Evolutionary conservation across 345 rosid species (phyloP).

Genomic region (Sapria himalayana): DNA sequence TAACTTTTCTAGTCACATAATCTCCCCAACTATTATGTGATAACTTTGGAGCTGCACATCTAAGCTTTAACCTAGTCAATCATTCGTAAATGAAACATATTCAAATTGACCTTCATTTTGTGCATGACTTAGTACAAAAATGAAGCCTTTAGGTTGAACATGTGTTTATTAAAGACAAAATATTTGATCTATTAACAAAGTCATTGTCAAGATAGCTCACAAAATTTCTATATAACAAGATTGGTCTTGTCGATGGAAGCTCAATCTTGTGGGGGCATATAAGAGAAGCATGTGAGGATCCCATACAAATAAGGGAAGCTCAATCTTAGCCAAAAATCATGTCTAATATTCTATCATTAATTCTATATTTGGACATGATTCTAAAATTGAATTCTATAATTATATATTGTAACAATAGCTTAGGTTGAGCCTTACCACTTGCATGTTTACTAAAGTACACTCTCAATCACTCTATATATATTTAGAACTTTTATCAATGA

Average conservation of each 20-base stretch:
- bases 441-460: too few species aligned
- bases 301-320: too few species aligned
- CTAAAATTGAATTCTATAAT: too few species aligned
- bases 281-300: too few species aligned
- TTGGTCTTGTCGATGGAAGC: slow-evolving; percentile 1
- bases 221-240: not conserved
- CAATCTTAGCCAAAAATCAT: too few species aligned
- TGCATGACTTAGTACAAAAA: not conserved
- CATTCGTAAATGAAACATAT: not conserved
- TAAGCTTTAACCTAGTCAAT: not conserved
- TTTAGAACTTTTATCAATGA: too few species aligned
- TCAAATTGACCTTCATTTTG: slow-evolving; percentile 3
- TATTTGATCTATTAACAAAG: not conserved
- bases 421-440: too few species aligned
- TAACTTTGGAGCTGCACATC: not conserved
- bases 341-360: too few species aligned
- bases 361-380: too few species aligned
- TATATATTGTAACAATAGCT: too few species aligned
- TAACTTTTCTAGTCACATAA: not conserved
- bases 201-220: too few species aligned
- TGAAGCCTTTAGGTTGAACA: not conserved
- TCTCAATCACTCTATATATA: too few species aligned
- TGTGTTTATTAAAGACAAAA: not conserved
- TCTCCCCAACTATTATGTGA: not conserved
- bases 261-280: not conserved